Evolutionary conservation across 352 stramenopile species (phyloP).

Genomic region (Pythium rhizo-oryzae): DNA sequence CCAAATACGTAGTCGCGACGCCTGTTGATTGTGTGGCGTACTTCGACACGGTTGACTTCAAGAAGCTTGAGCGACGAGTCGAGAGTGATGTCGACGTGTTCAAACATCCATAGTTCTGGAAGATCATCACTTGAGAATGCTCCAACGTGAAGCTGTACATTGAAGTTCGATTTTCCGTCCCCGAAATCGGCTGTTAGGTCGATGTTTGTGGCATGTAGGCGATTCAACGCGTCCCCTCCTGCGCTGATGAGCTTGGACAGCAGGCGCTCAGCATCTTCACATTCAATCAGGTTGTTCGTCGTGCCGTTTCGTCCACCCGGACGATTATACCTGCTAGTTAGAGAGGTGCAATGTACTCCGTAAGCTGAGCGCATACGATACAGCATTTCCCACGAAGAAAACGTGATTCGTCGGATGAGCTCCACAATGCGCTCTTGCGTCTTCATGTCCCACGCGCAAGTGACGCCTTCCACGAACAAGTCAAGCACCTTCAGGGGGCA

Average conservation of each 20-base stretch:
- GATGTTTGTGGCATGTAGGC: constrained; percentile 57
- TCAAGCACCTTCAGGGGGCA: constrained; percentile 64
- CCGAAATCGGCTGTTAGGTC: constrained; percentile 41
- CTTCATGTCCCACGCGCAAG: constrained; percentile 52
- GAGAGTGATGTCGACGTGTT: constrained; percentile 42
- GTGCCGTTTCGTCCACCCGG: constrained; percentile 56
- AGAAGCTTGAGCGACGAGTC: constrained; percentile 45
- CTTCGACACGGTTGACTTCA: constrained; percentile 37
- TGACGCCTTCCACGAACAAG: constrained; percentile 57
- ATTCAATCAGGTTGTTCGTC: constrained; percentile 48
- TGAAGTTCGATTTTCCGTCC: constrained; percentile 17
- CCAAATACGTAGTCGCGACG: constrained; percentile 63
- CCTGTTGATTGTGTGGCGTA: constrained; percentile 57
- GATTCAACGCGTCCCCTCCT: constrained; percentile 65
- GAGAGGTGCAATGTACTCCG: constrained; percentile 46
- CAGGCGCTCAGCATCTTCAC: constrained; percentile 34
- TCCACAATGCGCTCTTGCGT: constrained; percentile 67
- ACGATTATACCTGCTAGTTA: constrained; percentile 65
- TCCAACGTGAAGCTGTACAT: constrained; percentile 44
- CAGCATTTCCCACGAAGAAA: constrained; percentile 79
- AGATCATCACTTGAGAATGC: constrained; percentile 71
- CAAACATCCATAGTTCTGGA: constrained; percentile 71
- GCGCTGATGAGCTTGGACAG: constrained; percentile 61
- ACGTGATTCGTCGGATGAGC: constrained; percentile 66
- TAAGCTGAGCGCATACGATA: constrained; percentile 67